Percentiles rank a stretch among this genome's conserved stretches.
Evolutionary conservation across 345 rosid species (phyloP).

Genomic region (Tarenaya hassleriana): DNA sequence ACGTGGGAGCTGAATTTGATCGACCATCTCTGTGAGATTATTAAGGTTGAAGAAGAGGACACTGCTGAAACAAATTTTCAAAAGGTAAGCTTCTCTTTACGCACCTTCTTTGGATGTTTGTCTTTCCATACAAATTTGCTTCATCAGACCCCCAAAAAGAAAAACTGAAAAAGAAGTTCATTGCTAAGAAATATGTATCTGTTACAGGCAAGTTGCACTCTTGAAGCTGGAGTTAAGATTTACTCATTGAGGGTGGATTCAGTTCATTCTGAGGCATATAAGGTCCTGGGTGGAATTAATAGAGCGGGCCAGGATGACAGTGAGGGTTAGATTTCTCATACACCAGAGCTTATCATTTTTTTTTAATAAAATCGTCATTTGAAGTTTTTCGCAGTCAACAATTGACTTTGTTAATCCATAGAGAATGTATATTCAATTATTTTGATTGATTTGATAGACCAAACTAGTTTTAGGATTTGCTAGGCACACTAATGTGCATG

Average conservation of each 20-base stretch:
- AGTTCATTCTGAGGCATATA: slow-evolving; percentile 88
- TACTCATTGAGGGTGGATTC: slow-evolving; percentile 90
- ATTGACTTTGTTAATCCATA: too few species aligned
- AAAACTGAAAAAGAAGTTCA: neutral
- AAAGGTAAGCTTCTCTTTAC: slow-evolving; percentile 42
- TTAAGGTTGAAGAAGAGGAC: slow-evolving; percentile 83
- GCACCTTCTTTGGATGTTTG: neutral
- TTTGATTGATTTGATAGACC: too few species aligned
- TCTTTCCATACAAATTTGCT: neutral
- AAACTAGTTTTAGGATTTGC: too few species aligned
- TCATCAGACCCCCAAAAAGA: too few species aligned
- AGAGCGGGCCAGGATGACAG: slow-evolving; percentile 70
- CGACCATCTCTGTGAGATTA: slow-evolving; percentile 75
- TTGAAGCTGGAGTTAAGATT: slow-evolving; percentile 96
- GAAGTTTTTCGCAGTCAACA: too few species aligned
- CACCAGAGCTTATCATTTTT: neutral
- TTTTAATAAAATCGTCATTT: neutral
- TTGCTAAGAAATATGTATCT: slow-evolving; percentile 5
- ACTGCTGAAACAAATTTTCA: slow-evolving; percentile 87
- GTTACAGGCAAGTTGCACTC: slow-evolving; percentile 83
- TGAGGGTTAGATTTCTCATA: slow-evolving; percentile 45
- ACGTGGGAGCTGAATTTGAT: slow-evolving; percentile 85
- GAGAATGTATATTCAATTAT: too few species aligned
- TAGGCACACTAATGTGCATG: too few species aligned
- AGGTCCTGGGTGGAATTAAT: slow-evolving; percentile 89